These are phyloP conservation scores for Cytauxzoon felis DNA, from an alignment of 169 alveolate species.

Conservation along the genomic window DNA sequence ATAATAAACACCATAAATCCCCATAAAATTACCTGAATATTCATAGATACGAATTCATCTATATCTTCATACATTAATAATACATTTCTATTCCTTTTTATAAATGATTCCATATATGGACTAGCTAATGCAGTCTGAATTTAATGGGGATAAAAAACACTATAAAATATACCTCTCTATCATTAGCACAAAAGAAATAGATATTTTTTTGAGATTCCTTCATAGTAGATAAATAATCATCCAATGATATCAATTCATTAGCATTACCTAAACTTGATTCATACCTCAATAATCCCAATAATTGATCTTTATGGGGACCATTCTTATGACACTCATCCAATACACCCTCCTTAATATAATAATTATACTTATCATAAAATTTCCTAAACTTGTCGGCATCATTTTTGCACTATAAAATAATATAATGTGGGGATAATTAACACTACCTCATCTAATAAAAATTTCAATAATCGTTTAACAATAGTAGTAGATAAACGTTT, in stretches of 20 bases:
- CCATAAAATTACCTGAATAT: conserved; percentile 49
- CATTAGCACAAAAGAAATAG: conserved; percentile 79
- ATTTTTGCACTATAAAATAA: conserved; percentile 46
- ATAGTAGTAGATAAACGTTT: conserved; percentile 85
- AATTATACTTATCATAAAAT: conserved; percentile 80
- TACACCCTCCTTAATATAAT: conserved; percentile 81
- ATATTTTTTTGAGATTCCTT: conserved; percentile 80
- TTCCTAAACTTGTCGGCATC: conserved; percentile 78
- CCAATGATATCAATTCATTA: conserved; percentile 64
- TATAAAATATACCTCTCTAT: conserved; percentile 18
- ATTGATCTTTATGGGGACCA: conserved; percentile 59
- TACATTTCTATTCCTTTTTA: conserved; percentile 73
- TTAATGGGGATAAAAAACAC: conserved; percentile 4
- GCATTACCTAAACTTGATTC: conserved; percentile 59
- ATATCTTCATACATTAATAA: conserved; percentile 83
- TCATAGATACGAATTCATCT: conserved; percentile 84
- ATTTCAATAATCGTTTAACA: conserved; percentile 85
- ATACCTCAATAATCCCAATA: conserved; percentile 55
- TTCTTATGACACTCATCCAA: conserved; percentile 72
- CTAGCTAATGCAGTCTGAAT: conserved; percentile 79
- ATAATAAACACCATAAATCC: neutral
- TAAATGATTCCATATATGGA: conserved; percentile 86
- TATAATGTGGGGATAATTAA: neutral
- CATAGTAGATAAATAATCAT: conserved; percentile 68
- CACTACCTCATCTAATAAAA: conserved; percentile 84